Percentiles rank a stretch among this genome's conserved stretches.
These are phyloP conservation scores for Penicillium sp. DNA, from an alignment of 2,329 filamentous ascomycete genomes.

Conservation along the genomic window DNA sequence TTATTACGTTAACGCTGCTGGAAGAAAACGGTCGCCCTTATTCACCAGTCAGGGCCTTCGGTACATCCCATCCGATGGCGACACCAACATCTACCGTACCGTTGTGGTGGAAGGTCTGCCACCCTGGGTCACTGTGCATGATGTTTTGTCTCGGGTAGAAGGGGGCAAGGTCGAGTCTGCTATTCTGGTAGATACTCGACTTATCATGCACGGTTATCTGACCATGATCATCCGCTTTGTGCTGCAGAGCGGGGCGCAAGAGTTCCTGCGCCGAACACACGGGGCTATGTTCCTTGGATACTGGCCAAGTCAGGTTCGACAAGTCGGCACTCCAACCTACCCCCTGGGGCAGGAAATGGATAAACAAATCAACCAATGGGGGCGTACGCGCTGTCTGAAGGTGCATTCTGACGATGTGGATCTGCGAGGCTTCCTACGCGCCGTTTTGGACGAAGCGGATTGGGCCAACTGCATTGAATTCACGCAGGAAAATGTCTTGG, in stretches of 20 bases:
- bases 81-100: constrained; percentile 6
- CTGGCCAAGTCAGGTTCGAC: background rate
- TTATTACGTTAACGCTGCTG: background rate
- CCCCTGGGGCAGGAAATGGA: background rate
- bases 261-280: constrained; percentile 9
- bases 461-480: constrained; percentile 5
- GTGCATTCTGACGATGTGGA: background rate
- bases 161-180: constrained; percentile 15
- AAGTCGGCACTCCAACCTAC: constrained; percentile 15
- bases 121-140: background rate
- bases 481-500: constrained; percentile 8
- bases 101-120: constrained; percentile 12
- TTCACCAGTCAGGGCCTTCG: constrained; percentile 6
- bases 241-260: constrained; percentile 7
- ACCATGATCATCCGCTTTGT: constrained; percentile 12
- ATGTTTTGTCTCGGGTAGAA: constrained; percentile 10
- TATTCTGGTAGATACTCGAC: constrained; percentile 7
- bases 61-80: background rate
- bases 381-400: constrained; percentile 10
- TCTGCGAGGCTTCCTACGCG: background rate
- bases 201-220: background rate
- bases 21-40: background rate
- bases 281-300: constrained; percentile 14
- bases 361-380: constrained; percentile 1
- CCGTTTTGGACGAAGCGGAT: background rate